A percentile compares a stretch with the other conserved stretches of the same genome.
These are phyloP conservation scores for Suillus plorans DNA, from an alignment of 768 basidiomycete species.

Conservation along the genomic window DNA sequence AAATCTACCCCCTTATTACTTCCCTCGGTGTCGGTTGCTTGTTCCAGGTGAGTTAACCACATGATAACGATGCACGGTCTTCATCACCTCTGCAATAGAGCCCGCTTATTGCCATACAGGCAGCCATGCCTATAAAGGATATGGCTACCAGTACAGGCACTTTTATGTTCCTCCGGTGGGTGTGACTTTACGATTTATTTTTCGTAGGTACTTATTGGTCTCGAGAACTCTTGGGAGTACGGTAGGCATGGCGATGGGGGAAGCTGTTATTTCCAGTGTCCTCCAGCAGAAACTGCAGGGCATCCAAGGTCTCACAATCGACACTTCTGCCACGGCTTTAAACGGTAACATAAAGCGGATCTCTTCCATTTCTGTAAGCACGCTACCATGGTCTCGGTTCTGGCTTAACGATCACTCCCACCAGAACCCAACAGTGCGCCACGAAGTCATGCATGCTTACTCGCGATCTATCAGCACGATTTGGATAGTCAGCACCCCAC, in stretches of 20 bases:
- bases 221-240: conserved; percentile 69
- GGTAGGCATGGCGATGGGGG: conserved; percentile 71
- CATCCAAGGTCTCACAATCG: conserved; percentile 27
- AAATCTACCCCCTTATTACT: conserved; percentile 33
- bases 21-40: conserved; percentile 34
- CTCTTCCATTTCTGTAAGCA: conserved; percentile 27
- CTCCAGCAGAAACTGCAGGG: conserved; percentile 16
- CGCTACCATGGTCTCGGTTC: background rate
- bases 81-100: conserved; percentile 10
- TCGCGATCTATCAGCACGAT: conserved; percentile 36
- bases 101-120: conserved; percentile 39
- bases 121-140: conserved; percentile 45
- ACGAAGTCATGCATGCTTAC: conserved; percentile 36
- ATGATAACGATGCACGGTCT: background rate
- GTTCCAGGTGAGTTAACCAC: conserved; percentile 26
- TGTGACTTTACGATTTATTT: background rate
- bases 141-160: conserved; percentile 44
- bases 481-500: conserved; percentile 38
- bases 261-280: conserved; percentile 67
- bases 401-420: conserved; percentile 3
- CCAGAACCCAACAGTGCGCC: conserved; percentile 30
- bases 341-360: conserved; percentile 49
- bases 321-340: conserved; percentile 44
- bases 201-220: conserved; percentile 1
- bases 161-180: conserved; percentile 32